A percentile compares a stretch with the other conserved stretches of the same genome.
phyloP scores from a whole-genome alignment of 768 basidiomycete genomes.

The Auriscalpium microsporum region DNA sequence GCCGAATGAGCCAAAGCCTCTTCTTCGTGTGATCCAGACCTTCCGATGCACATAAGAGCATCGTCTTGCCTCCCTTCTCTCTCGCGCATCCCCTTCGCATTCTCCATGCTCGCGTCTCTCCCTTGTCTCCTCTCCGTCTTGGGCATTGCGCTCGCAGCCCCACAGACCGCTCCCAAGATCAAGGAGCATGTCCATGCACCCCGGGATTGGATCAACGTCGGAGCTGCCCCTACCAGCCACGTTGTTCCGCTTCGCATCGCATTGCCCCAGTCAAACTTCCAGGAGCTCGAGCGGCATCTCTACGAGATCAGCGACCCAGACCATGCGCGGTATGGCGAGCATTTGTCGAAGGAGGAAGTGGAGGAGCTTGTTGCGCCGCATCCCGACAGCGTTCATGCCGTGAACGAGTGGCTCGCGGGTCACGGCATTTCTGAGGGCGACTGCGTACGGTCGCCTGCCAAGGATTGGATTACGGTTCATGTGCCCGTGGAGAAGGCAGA shows the following conservation, averaged over 20 bases:
- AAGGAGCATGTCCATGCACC: slow-evolving; percentile 42
- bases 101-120: no score
- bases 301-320: slow-evolving; percentile 16
- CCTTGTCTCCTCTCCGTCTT: background rate
- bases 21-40: no score
- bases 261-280: slow-evolving; percentile 14
- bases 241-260: slow-evolving; percentile 37
- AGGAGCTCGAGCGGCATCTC: slow-evolving; percentile 12
- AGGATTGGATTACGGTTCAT: slow-evolving; percentile 59
- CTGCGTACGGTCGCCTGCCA: slow-evolving; percentile 39
- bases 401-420: slow-evolving; percentile 53
- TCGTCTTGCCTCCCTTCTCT: no score
- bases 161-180: slow-evolving; percentile 19
- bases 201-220: slow-evolving; percentile 37
- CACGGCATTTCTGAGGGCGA: slow-evolving; percentile 44
- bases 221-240: slow-evolving; percentile 37
- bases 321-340: slow-evolving; percentile 13
- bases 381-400: slow-evolving; percentile 35
- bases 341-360: slow-evolving; percentile 48
- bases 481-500: slow-evolving; percentile 55
- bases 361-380: slow-evolving; percentile 47
- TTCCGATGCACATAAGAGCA: no score
- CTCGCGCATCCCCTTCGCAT: no score
- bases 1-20: no score
- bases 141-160: background rate